Evolutionary conservation across 1,139 yeast genomes (phyloP), one percentile per base, ranked within the genome.

Genomic region (Ogataea hybrid): DNA sequence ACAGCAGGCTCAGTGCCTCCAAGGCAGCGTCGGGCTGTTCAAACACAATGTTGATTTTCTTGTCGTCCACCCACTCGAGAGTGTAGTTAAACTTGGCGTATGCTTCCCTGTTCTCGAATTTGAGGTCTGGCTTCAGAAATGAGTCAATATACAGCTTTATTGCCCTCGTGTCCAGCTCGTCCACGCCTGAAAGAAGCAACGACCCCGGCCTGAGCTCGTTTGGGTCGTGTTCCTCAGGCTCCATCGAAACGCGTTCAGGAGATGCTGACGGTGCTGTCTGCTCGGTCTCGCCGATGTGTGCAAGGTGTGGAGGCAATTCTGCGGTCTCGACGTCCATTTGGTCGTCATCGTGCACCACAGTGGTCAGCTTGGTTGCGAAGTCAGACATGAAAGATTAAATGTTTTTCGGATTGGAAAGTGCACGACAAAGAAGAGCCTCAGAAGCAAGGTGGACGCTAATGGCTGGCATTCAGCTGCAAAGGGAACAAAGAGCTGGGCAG

Each of bases 61-160:
- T 58, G 58, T 84, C 94, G 56, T 84, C 77, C 35, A 84, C 72
- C 94, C 94, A 84, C 54, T 84, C 82, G 21, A 83, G 62, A 39
- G 68, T 64, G 59, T 51, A 61, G 44, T 53, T 44, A 42, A 49
- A 52, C 39, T 45, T 49, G 37, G 52, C 51, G 32, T 47, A 57
- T 28, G 56, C 43, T 6, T 55, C 61, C 18, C 57, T 47, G 14
- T 47, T 56, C n/a, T 44, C 52, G 39, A 54, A 57, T 18, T 49
- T 54, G 46, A 65, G 69, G 20, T 53, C 57, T 7, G 66, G 66
- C 51, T 77, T 77, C 37, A 79, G 56, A 53, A 76, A 73, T 43
- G 66, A 63, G 41, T 76, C 77, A 14, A 82, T 62, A 54, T 71
- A 84, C 14, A 70, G 62, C 55, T 79, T 78, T 48, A 84, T 76